These are phyloP conservation scores for Magnaporthiopsis incrustans DNA, from an alignment of 2,329 filamentous ascomycete genomes.

Conservation along the genomic window DNA sequence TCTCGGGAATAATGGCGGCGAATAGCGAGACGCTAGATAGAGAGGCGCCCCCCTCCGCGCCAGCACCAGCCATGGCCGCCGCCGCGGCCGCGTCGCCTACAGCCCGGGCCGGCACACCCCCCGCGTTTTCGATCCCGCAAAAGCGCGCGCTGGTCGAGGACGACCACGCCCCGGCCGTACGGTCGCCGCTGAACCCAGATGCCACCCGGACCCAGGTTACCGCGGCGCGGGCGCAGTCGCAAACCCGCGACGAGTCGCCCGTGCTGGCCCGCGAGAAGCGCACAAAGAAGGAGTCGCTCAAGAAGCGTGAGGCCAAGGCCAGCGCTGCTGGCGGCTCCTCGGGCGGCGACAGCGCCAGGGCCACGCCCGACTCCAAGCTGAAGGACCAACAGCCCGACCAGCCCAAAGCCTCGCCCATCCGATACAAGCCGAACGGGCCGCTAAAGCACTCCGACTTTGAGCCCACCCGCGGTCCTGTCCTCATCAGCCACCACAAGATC, in stretches of 20 bases:
- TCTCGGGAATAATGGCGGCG: constrained; percentile 16
- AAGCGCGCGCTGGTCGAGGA: constrained; percentile 58
- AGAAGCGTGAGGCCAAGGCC: constrained; percentile 59
- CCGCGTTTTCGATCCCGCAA: constrained; percentile 46
- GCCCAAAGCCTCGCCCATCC: constrained; percentile 35
- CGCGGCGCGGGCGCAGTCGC: neutral
- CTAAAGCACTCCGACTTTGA: constrained; percentile 57
- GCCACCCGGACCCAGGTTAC: constrained; percentile 24
- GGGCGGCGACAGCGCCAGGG: constrained; percentile 41
- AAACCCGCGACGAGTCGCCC: constrained; percentile 24
- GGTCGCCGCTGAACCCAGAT: constrained; percentile 68
- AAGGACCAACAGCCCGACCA: constrained; percentile 29
- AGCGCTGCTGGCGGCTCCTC: constrained; percentile 13
- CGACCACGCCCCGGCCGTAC: constrained; percentile 60
- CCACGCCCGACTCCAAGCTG: constrained; percentile 48
- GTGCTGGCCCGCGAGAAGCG: constrained; percentile 40
- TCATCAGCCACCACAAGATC: constrained; percentile 48
- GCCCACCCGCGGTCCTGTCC: constrained; percentile 46
- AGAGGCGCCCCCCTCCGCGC: constrained; percentile 12
- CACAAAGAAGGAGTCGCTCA: constrained; percentile 57
- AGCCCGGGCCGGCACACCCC: constrained; percentile 12
- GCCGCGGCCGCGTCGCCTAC: constrained; percentile 21
- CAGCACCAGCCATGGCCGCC: constrained; percentile 19
- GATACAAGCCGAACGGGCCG: constrained; percentile 53
- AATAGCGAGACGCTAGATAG: constrained; percentile 15